Evolutionary conservation across 208 protist genomes (phyloP), one percentile per base, ranked within the genome.

Genomic region (Angomonas ambiguus): DNA sequence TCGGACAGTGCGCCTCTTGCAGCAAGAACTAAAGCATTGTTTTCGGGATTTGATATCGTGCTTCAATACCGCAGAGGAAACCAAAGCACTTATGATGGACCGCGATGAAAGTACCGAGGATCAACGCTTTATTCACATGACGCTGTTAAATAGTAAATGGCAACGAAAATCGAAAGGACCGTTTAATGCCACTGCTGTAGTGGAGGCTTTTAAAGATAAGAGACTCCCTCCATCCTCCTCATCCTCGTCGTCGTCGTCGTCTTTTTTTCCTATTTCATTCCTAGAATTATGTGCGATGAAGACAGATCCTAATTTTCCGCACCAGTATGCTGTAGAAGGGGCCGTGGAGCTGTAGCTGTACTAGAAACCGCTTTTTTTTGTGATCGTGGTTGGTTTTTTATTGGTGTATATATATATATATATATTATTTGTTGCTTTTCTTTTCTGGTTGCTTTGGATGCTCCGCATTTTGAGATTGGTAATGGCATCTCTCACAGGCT

Each of bases 101-200:
- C 48, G 48, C 48, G 10, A 58, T 28, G 33, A 4, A 2, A 58
- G 24, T 4, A 30, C 5, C 24, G 74, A 77, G 35, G 70, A 70
- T 27, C 67, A 57, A 16, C 76, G 75, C 42, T 31, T 78, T 22
- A 41, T 91, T 59, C 89, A 95, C 68, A 77, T 88, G 67, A 95
- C 89, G 22, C 60, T 95, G 16, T 71, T 95, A 63, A 92, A 92
- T 57, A 87, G 76, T 33, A 92, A 92, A 64, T 95, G 89, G 86
- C 42, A 24, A 68, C 41, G 1, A 67, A 55, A 34, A 69, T 31
- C 71, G 45, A 38, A 55, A 11, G 57, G 56, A 3, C 48, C 72
- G 0, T 88, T 88, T 31, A 73, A 88, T 56, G 82, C 76, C 16
- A 74, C 59, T 27, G 24, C 65, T 5, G 53, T 87, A n/a, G 25